Evolutionary conservation across 108 stramenopile species (phyloP).

Genomic region (Skeletonema grethae): DNA sequence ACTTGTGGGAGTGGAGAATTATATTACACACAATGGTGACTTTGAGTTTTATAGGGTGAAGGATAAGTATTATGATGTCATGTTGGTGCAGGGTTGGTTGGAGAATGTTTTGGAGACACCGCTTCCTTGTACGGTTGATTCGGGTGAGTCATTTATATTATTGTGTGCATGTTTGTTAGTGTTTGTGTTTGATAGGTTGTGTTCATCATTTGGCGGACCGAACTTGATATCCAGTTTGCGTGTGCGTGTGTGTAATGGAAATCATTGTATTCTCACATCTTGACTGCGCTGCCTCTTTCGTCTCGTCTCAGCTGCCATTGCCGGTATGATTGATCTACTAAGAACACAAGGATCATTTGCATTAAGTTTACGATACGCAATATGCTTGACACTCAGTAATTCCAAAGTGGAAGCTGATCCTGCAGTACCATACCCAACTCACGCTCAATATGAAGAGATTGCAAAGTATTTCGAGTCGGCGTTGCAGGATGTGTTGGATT

Average conservation of each 20-base stretch:
- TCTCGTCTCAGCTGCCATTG: slow-evolving; percentile 55
- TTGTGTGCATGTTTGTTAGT: no score
- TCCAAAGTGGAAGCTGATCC: slow-evolving; percentile 43
- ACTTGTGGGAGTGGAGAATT: slow-evolving; percentile 58
- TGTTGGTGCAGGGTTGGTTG: slow-evolving; percentile 73
- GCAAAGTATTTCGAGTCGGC: slow-evolving; percentile 64
- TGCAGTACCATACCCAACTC: slow-evolving; percentile 43
- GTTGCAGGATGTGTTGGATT: slow-evolving; percentile 40
- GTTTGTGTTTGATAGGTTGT: no score
- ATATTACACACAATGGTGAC: slow-evolving; percentile 88
- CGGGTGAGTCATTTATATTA: slow-evolving; percentile 21
- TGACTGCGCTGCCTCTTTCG: neutral
- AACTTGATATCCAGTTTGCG: neutral
- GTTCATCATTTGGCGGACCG: no score
- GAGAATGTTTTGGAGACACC: slow-evolving; percentile 41
- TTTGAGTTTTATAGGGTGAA: slow-evolving; percentile 78
- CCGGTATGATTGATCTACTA: slow-evolving; percentile 75
- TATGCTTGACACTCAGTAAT: slow-evolving; percentile 46
- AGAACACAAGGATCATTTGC: slow-evolving; percentile 75
- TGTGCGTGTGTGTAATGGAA: neutral
- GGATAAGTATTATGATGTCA: slow-evolving; percentile 67
- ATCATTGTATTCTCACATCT: neutral
- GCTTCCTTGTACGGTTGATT: slow-evolving; percentile 70
- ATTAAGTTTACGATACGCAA: slow-evolving; percentile 64
- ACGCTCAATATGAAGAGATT: slow-evolving; percentile 61